Evolutionary conservation across 2,329 filamentous ascomycete species (phyloP), one percentile per base, ranked within the genome.

Genomic region (Sporothrix protearum): DNA sequence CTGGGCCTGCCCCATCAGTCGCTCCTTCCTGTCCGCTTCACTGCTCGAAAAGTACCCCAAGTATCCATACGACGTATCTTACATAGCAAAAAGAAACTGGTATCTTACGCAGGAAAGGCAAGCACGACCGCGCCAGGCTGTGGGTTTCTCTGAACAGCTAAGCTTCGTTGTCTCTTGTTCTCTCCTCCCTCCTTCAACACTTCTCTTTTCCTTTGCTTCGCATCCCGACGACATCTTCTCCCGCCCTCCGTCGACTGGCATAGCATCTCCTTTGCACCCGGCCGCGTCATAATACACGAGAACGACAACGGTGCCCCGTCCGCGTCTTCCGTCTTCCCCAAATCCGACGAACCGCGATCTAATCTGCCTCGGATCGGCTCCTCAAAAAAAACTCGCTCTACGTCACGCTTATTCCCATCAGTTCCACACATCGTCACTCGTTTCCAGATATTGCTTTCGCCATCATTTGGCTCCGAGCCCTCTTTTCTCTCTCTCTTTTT

Each of bases 121-220:
- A 49, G 42, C 16, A 49, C 25, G 45, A 66, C 42, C 42, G 64
- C 59, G 59, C 59, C 59, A 39, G 36, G 12, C 42, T 51, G 39
- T 63, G 22, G 61, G 22, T 14, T 8, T 36, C 33, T 49, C 53
- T 69, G 51, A 30, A 42, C 67, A 69, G 67, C 67, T 69, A 57
- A 57, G 67, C 67, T 57, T 45, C 64, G 39, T 36, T 57, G 66
- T 55, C 28, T 64, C 36, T 47, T 68, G 39, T 61, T 33, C 70
- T 67, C 45, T 36, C n/a, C 59, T 64, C 57, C 57, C 57, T 42
- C 57, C 19, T 57, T 63, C 59, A 64, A 67, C 28, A 16, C 19
- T 51, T 36, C 64, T 9, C 42, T 33, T 66, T 42, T 22, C 63
- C 16, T 33, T 49, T 33, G 63, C 39, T 16, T 66, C 28, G 39